Percentiles rank a stretch among this genome's conserved stretches.
Evolutionary conservation across 495 filamentous ascomycete species (phyloP).

Genomic region (Opeltia flavorubescens): DNA sequence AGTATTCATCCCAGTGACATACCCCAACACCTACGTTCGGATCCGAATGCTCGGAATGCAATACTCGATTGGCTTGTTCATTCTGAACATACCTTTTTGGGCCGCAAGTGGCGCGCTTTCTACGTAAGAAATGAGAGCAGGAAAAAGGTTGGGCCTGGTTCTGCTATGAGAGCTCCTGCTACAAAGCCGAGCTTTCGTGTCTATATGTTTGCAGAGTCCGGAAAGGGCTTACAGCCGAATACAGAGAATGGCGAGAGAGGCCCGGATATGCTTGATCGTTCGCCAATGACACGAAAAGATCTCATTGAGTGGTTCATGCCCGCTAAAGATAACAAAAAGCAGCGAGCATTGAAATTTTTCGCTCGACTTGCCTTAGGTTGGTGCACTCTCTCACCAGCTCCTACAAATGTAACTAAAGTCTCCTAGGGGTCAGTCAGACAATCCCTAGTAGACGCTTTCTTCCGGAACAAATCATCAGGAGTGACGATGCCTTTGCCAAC

Average conservation of each 20-base stretch:
- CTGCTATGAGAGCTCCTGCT: conserved; percentile 13
- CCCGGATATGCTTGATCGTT: conserved; percentile 16
- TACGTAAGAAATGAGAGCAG: conserved; percentile 28
- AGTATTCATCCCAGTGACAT: conserved; percentile 19
- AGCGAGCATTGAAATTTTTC: conserved; percentile 39
- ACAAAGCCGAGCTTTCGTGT: conserved; percentile 22
- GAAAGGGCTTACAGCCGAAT: conserved; percentile 24
- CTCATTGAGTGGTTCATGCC: conserved; percentile 41
- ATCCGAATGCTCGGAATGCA: conserved; percentile 21
- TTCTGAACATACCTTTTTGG: conserved; percentile 27
- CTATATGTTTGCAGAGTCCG: conserved; percentile 40
- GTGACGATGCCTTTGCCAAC: conserved; percentile 14
- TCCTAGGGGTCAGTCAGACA: conserved; percentile 27
- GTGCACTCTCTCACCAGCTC: conserved; percentile 4
- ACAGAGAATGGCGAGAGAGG: conserved; percentile 9
- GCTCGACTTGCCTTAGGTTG: conserved; percentile 29
- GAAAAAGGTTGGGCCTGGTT: conserved; percentile 17
- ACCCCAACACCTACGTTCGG: conserved; percentile 20
- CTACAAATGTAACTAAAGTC: neutral
- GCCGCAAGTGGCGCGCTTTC: conserved; percentile 34
- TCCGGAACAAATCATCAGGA: conserved; percentile 25
- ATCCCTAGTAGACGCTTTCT: conserved; percentile 32
- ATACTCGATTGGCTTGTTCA: conserved; percentile 30
- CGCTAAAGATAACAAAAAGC: conserved; percentile 21
- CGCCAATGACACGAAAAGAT: conserved; percentile 25